These are phyloP conservation scores for Babjeviella inositovora DNA, from an alignment of 805 yeast genomes.

Conservation along the genomic window DNA sequence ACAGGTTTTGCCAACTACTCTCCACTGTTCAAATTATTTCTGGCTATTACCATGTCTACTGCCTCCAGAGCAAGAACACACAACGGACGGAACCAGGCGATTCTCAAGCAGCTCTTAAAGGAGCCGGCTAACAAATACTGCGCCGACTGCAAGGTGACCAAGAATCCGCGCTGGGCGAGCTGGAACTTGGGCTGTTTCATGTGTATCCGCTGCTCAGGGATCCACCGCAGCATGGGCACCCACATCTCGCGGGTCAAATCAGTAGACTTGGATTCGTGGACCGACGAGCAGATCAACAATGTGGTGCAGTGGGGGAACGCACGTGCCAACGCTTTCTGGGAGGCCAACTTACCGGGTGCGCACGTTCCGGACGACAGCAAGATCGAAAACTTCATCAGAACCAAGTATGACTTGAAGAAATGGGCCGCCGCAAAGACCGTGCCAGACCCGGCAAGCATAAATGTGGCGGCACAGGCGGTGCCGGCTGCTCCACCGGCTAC, in stretches of 20 bases:
- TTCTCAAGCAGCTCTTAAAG: conserved; percentile 56
- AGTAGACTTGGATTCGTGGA: conserved; percentile 93
- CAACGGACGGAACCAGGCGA: conserved; percentile 56
- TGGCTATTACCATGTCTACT: too few relatives aligned
- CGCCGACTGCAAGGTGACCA: conserved; percentile 81
- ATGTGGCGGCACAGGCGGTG: conserved; percentile 3
- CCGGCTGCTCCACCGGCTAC: conserved; percentile 7
- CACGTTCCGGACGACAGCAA: conserved; percentile 65
- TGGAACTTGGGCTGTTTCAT: conserved; percentile 91
- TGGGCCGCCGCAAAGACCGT: conserved; percentile 51
- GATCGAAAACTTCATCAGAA: conserved; percentile 78
- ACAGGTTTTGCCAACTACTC: too few relatives aligned
- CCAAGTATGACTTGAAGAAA: conserved; percentile 81
- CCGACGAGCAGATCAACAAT: conserved; percentile 73
- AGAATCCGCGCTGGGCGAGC: conserved; percentile 96
- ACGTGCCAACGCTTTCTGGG: conserved; percentile 75
- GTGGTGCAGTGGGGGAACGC: conserved; percentile 82
- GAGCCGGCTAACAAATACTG: conserved; percentile 69
- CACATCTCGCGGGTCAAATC: conserved; percentile 88
- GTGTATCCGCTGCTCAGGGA: conserved; percentile 91
- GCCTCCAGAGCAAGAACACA: too few relatives aligned
- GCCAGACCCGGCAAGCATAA: conserved; percentile 41
- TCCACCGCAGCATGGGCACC: conserved; percentile 90
- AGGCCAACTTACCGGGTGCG: conserved; percentile 49
- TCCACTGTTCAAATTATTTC: too few relatives aligned